phyloP scores from a whole-genome alignment of 371 early-diverging fungal genomes.

The Capniomyces stellatus region DNA sequence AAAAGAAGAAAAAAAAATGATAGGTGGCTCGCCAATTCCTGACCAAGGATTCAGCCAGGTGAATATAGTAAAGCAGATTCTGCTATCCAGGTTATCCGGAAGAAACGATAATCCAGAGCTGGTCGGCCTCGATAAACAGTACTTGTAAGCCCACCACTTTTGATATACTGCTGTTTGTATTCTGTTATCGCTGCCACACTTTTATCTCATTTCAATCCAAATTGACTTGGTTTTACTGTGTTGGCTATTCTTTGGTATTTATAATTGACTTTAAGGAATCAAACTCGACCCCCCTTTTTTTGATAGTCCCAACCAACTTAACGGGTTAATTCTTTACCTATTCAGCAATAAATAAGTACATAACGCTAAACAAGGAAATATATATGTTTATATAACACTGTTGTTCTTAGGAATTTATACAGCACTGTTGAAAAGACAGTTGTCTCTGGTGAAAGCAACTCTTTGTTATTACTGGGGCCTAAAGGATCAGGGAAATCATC shows the following conservation, averaged over 20 bases:
- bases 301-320: background rate
- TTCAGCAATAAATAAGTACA: too few relatives aligned
- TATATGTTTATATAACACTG: background rate
- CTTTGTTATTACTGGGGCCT: conserved; percentile 53
- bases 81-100: background rate
- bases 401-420: conserved; percentile 10
- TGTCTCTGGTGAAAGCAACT: conserved; percentile 50
- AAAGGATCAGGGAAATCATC: conserved; percentile 53
- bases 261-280: background rate
- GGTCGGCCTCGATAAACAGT: conserved; percentile 38
- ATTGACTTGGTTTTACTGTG: background rate
- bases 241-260: background rate
- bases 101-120: conserved; percentile 10
- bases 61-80: background rate
- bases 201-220: background rate
- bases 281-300: background rate
- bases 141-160: conserved; percentile 20
- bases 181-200: background rate
- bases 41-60: too few relatives aligned
- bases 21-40: too few relatives aligned
- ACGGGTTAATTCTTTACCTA: too few relatives aligned
- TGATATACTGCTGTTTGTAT: background rate
- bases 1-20: too few relatives aligned
- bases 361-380: background rate
- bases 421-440: conserved; percentile 38